Percentiles rank a stretch among this genome's conserved stretches.
phyloP scores from a whole-genome alignment of 768 basidiomycete species.

The Pisolithus marmoratus region DNA sequence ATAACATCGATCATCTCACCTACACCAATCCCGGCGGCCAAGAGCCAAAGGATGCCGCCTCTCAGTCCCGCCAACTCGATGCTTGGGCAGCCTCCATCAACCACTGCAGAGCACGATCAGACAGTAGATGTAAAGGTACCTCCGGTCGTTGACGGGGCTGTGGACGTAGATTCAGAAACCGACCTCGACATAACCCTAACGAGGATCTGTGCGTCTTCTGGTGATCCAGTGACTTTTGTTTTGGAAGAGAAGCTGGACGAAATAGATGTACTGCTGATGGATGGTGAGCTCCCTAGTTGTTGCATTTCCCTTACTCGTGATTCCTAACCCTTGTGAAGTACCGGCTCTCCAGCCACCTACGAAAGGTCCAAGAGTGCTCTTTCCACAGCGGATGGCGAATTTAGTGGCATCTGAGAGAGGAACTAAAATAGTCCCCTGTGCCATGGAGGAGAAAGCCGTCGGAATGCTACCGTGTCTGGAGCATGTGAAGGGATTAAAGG shows the following conservation, averaged over 20 bases:
- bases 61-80: conserved; percentile 15
- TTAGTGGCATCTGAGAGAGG: neutral
- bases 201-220: conserved; percentile 26
- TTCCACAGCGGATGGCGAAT: neutral
- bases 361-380: neutral
- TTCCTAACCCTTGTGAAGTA: neutral
- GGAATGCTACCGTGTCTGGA: neutral
- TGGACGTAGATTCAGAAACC: conserved; percentile 4
- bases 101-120: neutral
- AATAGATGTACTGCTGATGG: conserved; percentile 47
- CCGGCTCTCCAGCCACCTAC: neutral
- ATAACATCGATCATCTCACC: conserved; percentile 28
- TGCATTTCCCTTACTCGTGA: no score
- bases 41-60: conserved; percentile 1
- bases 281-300: conserved; percentile 35
- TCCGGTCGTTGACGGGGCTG: neutral
- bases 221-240: conserved; percentile 33
- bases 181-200: conserved; percentile 29
- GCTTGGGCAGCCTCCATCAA: conserved; percentile 20
- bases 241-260: conserved; percentile 54
- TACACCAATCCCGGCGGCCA: conserved; percentile 21
- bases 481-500: neutral
- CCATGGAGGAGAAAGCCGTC: neutral
- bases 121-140: neutral
- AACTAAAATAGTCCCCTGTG: neutral